Base-by-base conservation (phyloP, 2,329 filamentous ascomycete species). In the Pseudocercospora eumusae region DNA sequence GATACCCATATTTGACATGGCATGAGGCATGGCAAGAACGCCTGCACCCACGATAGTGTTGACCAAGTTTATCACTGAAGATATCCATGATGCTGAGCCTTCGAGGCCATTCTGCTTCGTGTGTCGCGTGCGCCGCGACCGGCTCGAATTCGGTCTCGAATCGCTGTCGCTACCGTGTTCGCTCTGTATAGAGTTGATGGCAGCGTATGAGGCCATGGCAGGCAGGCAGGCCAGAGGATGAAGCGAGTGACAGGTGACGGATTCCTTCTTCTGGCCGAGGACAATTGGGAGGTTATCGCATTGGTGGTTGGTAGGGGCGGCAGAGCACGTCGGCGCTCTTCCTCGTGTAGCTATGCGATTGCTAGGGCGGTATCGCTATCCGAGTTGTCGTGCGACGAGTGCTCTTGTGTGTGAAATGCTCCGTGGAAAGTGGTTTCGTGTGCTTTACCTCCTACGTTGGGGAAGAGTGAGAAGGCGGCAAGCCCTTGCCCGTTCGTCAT, bases 21-120 rank as follows among this genome's bases (percentile, higher is more conserved):
- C 93, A 5, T 91, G 88, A n/a, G 93, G 93, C 93, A 97, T 90
- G 54, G 93, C 95, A 45, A 99, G 86, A 1, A 96, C 93, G 58
- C 95, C 95, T 36, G 95, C 93, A 60, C 95, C 95, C 66, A 99
- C 86, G 72, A 99, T 99, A 18, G 95, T 99, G 77, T 99, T 99
- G 67, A 98, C 83, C 67, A 99, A 82, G 76, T 99, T 99, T 79
- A 98, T 89, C 68, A 95, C 89, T 75, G 93, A 96, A 79, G 92
- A 96, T 58, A 89, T 77, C 86, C 91, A 96, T 69, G 91, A 90
- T 69, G 95, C 95, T 73, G 93, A 86, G 59, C 95, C 93, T 63
- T 77, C 77, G 45, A 78, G 74, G 56, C 89, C 89, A 60, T 83
- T 84, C 76, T 90, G 86, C 78, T 92, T 92, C 71, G 88, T 87